These are phyloP conservation scores for Alternaria triticina DNA, from an alignment of 2,329 filamentous ascomycete species.

Conservation along the genomic window DNA sequence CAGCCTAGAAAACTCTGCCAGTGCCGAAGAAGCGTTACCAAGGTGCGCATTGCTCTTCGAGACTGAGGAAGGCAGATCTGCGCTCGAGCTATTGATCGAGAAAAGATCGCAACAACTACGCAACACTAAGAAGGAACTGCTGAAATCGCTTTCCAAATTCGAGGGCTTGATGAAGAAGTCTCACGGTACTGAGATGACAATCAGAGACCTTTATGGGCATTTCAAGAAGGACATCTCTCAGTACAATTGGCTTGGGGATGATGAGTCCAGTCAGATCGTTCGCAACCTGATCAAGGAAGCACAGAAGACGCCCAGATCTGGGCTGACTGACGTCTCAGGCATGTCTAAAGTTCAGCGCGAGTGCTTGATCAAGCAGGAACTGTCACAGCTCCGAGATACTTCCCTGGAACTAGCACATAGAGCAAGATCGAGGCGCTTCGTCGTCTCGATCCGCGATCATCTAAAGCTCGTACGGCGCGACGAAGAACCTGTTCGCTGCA, in stretches of 20 bases:
- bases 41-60: conserved; percentile 47
- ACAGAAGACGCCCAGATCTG: conserved; percentile 3
- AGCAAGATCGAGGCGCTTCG: conserved; percentile 31
- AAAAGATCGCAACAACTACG: conserved; percentile 24
- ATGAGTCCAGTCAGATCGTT: conserved; percentile 14
- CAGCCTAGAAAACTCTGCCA: conserved; percentile 53
- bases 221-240: conserved; percentile 26
- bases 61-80: conserved; percentile 17
- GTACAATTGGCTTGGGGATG: conserved; percentile 32
- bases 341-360: conserved; percentile 2
- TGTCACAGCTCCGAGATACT: conserved; percentile 26
- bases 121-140: conserved; percentile 18
- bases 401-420: conserved; percentile 26
- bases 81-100: conserved; percentile 17
- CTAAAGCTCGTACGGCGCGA: background rate
- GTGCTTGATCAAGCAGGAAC: conserved; percentile 17
- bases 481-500: conserved; percentile 14
- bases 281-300: conserved; percentile 14
- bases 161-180: conserved; percentile 18
- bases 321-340: conserved; percentile 9
- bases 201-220: conserved; percentile 19
- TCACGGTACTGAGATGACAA: background rate
- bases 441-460: conserved; percentile 21
- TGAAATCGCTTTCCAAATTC: conserved; percentile 19
- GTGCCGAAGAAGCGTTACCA: conserved; percentile 61